These are phyloP conservation scores for Lactifluus hygrophoroides DNA, from an alignment of 768 basidiomycete genomes.

Conservation along the genomic window DNA sequence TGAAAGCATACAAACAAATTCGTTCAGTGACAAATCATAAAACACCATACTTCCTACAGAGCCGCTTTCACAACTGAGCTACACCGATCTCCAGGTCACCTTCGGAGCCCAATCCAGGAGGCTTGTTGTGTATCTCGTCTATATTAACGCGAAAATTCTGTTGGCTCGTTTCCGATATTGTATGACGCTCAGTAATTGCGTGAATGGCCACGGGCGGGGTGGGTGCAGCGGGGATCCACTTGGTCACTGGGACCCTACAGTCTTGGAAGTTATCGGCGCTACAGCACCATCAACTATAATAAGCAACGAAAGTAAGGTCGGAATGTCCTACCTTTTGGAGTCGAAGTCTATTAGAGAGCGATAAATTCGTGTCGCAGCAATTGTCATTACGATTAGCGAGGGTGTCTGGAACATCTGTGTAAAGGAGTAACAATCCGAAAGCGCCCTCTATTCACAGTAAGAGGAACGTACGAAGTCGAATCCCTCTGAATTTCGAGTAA, in stretches of 20 bases:
- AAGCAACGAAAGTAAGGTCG: too few species aligned
- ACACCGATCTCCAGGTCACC: background rate
- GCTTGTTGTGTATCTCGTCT: background rate
- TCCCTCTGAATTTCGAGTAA: background rate
- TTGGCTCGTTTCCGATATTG: background rate
- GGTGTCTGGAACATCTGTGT: constrained; percentile 4
- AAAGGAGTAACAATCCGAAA: background rate
- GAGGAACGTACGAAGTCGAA: background rate
- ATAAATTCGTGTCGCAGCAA: constrained; percentile 7
- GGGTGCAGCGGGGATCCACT: background rate
- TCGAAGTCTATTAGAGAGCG: background rate
- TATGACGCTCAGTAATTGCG: background rate
- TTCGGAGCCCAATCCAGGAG: background rate
- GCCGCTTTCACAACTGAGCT: too few species aligned
- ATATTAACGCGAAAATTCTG: background rate
- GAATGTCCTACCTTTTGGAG: background rate
- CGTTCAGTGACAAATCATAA: too few species aligned
- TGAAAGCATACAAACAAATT: too few species aligned
- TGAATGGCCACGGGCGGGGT: background rate
- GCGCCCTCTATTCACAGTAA: background rate
- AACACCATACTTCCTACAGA: too few species aligned
- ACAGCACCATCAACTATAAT: too few species aligned
- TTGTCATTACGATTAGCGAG: background rate
- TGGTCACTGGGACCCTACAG: background rate
- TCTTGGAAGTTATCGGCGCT: background rate